Evolutionary conservation across 2,329 filamentous ascomycete genomes (phyloP).

Genomic region (Pseudocercospora vitis): DNA sequence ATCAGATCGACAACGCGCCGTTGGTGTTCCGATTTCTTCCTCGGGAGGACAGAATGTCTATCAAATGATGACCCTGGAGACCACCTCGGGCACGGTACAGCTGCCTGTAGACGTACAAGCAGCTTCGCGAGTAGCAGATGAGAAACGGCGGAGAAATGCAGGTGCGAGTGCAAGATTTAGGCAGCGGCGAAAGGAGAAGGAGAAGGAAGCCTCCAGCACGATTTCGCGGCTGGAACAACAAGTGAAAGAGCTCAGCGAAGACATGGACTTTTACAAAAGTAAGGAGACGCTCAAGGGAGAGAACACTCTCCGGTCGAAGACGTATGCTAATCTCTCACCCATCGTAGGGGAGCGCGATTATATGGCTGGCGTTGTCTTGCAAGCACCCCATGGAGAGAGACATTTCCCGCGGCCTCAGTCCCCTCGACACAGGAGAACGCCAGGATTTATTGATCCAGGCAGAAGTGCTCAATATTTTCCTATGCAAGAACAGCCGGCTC

Average conservation of each 20-base stretch:
- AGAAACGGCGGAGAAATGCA: conserved; percentile 82
- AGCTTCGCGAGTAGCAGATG: conserved; percentile 77
- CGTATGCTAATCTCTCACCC: no score
- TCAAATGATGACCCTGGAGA: conserved; percentile 56
- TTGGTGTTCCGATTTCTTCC: conserved; percentile 49
- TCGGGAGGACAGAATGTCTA: conserved; percentile 48
- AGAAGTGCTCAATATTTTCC: conserved; percentile 23
- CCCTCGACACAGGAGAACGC: conserved; percentile 39
- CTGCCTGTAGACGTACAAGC: conserved; percentile 78
- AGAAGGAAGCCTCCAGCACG: conserved; percentile 68
- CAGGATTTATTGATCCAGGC: conserved; percentile 18
- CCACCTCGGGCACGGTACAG: conserved; percentile 52
- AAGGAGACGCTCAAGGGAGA: no score
- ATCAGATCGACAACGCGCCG: conserved; percentile 34
- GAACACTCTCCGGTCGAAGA: no score
- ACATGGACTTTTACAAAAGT: conserved; percentile 71
- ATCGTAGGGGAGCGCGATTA: conserved; percentile 74
- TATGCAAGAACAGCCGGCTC: conserved; percentile 25
- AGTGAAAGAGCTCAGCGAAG: conserved; percentile 65
- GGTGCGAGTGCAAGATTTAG: conserved; percentile 82
- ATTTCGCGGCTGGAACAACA: conserved; percentile 69
- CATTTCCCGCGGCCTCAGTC: conserved; percentile 48
- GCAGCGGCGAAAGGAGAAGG: conserved; percentile 77
- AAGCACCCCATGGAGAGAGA: conserved; percentile 55
- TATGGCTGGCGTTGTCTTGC: conserved; percentile 64